A percentile compares a stretch with the other conserved stretches of the same genome.
phyloP scores from a whole-genome alignment of 306 rosid species.

The Vigna nakashimae region DNA sequence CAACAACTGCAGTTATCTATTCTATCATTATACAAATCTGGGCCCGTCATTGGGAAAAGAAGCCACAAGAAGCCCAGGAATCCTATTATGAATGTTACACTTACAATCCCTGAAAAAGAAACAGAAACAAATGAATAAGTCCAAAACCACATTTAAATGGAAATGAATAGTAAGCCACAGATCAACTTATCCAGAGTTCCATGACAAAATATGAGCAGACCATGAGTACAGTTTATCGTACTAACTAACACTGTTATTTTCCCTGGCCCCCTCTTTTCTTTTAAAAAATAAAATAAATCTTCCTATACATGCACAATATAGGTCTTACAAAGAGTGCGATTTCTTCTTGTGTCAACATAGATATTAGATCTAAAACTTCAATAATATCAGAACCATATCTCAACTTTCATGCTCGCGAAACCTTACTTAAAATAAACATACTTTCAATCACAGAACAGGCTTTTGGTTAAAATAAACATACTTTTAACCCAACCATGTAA shows the following conservation, averaged over 20 bases:
- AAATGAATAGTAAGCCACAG: conserved; percentile 27
- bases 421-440: conserved; percentile 9
- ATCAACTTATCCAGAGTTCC: conserved; percentile 20
- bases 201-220: conserved; percentile 26
- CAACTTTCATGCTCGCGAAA: conserved; percentile 15
- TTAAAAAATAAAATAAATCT: neutral
- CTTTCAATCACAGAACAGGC: conserved; percentile 8
- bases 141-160: conserved; percentile 25
- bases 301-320: neutral
- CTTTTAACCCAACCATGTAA: neutral
- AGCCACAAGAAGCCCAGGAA: conserved; percentile 77
- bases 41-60: conserved; percentile 79
- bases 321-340: neutral
- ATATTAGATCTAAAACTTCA: conserved; percentile 1
- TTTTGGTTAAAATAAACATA: neutral
- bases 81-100: conserved; percentile 69
- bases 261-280: neutral
- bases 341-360: neutral
- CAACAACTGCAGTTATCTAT: conserved; percentile 82
- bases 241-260: neutral
- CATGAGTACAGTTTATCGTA: neutral
- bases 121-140: conserved; percentile 34
- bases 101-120: conserved; percentile 65
- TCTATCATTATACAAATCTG: conserved; percentile 74
- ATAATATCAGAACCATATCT: neutral